Evolutionary conservation across 768 basidiomycete species (phyloP), one percentile per base, ranked within the genome.

Genomic region (Auriscalpium microsporum): DNA sequence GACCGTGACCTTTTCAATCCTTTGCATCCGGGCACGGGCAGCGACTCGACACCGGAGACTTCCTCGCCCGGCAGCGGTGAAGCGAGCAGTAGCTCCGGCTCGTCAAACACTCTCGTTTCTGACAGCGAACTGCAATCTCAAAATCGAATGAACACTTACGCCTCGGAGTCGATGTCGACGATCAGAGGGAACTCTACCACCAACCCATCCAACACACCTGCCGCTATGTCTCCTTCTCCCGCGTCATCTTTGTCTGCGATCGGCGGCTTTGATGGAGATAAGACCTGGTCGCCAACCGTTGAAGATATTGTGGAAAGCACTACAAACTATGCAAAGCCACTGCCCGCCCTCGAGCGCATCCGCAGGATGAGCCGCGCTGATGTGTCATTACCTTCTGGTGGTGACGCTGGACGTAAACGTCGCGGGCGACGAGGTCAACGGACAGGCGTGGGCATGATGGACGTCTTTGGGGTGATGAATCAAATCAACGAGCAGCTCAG

Each of bases 401-500:
- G 42, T 21, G 48, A 10, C 21, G 19, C 13, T 10, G 17, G 17
- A 59, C 13, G 34, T 56, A 19, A 60, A 57, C 13, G 52, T 46
- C 17, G 51, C 37, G 19, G 63, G 59, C 63, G 66, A 7, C 60
- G 68, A 1, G 64, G 62, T 1, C 47, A 51, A 2, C 63, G 65
- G 14, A 55, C 56, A 1, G 67, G 66, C 6, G 72, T 78, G 0
- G 81, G 81, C 8, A 87, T 87, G 71, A 86, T 89, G 84, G 87
- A 90, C 63, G 77, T 90, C 1, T 87, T 93, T 57, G 82, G 83
- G 1, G 79, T 90, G 8, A 80, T 90, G 64, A 76, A 81, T 13
- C 86, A 90, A 67, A 84, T 90, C 63, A 90, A 88, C 67, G 86
- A 91, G 58, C 89, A 91, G 64, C 76, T 90, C 4, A 81, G 81